phyloP scores from a whole-genome alignment of 2,329 filamentous ascomycete species.

The Pyrenochaeta sp. region DNA sequence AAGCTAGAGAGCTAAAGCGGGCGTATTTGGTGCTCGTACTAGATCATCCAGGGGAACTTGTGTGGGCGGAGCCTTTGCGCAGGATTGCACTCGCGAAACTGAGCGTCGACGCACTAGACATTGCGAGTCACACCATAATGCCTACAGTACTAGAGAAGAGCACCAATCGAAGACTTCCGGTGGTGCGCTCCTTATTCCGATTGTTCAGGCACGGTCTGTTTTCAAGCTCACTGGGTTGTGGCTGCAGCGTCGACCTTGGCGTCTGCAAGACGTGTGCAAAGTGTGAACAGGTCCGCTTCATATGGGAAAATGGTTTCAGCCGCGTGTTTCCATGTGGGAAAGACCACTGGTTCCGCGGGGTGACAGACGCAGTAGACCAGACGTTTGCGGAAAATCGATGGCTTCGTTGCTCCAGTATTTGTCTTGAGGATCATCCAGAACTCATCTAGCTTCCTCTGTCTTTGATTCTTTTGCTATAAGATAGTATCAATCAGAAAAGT shows the following conservation, averaged over 20 bases:
- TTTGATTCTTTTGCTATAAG: no score
- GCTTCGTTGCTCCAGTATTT: background rate
- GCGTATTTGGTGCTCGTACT: slow-evolving; percentile 1
- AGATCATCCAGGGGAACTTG: background rate
- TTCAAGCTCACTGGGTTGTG: background rate
- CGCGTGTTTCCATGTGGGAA: background rate
- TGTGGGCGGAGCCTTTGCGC: background rate
- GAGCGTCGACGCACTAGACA: background rate
- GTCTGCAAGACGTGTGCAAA: background rate
- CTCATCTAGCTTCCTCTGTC: no score
- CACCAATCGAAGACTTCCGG: no score
- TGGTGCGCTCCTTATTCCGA: background rate
- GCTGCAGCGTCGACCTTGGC: background rate
- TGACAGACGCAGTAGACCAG: slow-evolving; percentile 1
- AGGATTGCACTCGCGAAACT: background rate
- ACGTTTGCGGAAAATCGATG: background rate
- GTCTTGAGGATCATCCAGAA: no score
- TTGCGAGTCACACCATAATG: background rate
- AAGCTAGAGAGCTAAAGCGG: no score
- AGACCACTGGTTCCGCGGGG: background rate
- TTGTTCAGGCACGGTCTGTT: background rate
- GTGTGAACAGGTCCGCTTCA: background rate
- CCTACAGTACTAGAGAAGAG: slow-evolving; percentile 1
- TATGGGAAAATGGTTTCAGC: slow-evolving; percentile 3
- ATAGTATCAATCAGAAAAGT: no score